Evolutionary conservation across 768 basidiomycete genomes (phyloP).

Genomic region (Cubamyces lactineus): DNA sequence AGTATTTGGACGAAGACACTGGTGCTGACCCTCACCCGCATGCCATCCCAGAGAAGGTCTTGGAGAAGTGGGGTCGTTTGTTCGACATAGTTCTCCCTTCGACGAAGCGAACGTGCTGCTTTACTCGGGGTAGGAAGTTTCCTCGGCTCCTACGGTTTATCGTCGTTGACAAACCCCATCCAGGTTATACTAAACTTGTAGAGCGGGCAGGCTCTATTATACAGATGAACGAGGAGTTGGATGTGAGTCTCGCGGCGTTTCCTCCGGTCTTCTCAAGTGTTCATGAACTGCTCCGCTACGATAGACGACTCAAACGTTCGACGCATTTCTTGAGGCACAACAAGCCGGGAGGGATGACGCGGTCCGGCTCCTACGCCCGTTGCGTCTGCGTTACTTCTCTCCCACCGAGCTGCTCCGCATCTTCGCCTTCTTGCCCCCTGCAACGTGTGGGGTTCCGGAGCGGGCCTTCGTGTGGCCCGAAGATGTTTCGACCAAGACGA

Average conservation of each 20-base stretch:
- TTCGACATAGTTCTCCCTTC: slow-evolving; percentile 80
- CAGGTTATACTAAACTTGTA: slow-evolving; percentile 77
- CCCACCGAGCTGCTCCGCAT: slow-evolving; percentile 72
- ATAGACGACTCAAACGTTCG: slow-evolving; percentile 65
- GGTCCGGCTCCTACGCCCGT: slow-evolving; percentile 55
- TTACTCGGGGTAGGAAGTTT: slow-evolving; percentile 65
- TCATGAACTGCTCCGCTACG: neutral
- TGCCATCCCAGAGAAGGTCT: slow-evolving; percentile 60
- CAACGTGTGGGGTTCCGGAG: slow-evolving; percentile 2
- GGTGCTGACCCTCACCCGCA: slow-evolving; percentile 24
- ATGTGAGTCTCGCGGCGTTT: slow-evolving; percentile 46
- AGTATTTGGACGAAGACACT: slow-evolving; percentile 45
- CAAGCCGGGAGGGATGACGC: slow-evolving; percentile 44
- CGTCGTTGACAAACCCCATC: neutral
- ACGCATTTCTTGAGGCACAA: slow-evolving; percentile 54
- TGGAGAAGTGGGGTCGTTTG: slow-evolving; percentile 75
- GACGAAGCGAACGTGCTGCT: slow-evolving; percentile 69
- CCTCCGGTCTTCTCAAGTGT: neutral
- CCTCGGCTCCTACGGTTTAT: too few relatives aligned
- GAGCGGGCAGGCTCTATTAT: slow-evolving; percentile 80
- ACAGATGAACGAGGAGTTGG: slow-evolving; percentile 66
- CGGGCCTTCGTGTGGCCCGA: slow-evolving; percentile 63
- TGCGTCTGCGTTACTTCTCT: slow-evolving; percentile 76
- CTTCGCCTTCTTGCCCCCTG: slow-evolving; percentile 55
- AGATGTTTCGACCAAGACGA: slow-evolving; percentile 62